These are phyloP conservation scores for Annulohypoxylon stygium DNA, from an alignment of 495 filamentous ascomycete genomes.

Conservation along the genomic window DNA sequence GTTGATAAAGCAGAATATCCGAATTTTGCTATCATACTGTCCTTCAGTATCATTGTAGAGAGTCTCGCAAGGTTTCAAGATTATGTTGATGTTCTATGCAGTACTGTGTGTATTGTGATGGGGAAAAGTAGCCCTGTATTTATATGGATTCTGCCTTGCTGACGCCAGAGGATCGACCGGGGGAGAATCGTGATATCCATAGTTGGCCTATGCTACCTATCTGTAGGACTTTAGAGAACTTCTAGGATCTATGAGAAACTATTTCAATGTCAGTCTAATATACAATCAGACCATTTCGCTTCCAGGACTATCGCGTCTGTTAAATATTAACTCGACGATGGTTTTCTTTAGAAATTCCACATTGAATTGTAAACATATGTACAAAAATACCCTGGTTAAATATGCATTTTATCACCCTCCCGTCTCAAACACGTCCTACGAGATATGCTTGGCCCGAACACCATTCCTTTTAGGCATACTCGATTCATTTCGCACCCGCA, in stretches of 20 bases:
- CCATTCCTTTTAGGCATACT: background rate
- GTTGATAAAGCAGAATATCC: background rate
- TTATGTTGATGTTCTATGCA: background rate
- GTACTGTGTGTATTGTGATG: background rate
- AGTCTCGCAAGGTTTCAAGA: background rate
- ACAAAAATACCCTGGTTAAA: background rate
- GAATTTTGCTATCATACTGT: background rate
- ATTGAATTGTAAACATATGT: background rate
- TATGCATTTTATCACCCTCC: background rate
- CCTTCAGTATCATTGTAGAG: background rate
- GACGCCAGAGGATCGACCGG: background rate
- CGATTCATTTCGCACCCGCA: slow-evolving; percentile 23
- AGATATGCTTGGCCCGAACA: background rate
- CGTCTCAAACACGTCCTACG: background rate
- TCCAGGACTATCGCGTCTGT: background rate
- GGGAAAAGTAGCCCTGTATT: background rate
- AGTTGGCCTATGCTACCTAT: background rate
- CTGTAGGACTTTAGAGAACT: slow-evolving; percentile 1
- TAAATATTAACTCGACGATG: background rate
- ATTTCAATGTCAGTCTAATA: background rate
- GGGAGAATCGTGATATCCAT: background rate
- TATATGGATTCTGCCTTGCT: background rate
- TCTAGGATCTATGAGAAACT: background rate
- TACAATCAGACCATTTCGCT: background rate
- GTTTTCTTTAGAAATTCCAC: background rate